A percentile compares a stretch with the other conserved stretches of the same genome.
Conservation (phyloP, 2,329 filamentous ascomycete genomes). For the Pezicula neosporulosa region DNA sequence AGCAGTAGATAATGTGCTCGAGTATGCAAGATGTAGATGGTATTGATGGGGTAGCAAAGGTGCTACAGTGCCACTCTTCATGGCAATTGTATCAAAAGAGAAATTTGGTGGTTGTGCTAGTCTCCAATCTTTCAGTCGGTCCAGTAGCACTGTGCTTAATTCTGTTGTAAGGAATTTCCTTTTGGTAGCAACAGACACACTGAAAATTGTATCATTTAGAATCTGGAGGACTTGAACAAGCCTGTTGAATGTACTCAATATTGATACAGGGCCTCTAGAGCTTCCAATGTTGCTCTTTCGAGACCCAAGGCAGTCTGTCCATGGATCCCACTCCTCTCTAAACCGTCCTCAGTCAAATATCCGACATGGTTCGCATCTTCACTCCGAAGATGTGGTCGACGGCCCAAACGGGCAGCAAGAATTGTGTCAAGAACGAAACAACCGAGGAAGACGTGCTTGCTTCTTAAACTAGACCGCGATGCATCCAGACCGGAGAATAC, state of each 20-base stretch:
- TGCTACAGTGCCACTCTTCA: slow-evolving; percentile 12
- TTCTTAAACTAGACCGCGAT: slow-evolving; percentile 22
- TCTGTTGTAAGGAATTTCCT: slow-evolving; percentile 10
- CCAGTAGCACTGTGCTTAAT: slow-evolving; percentile 16
- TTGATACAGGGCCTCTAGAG: slow-evolving; percentile 26
- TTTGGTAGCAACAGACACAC: slow-evolving; percentile 9
- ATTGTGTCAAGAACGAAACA: slow-evolving; percentile 62
- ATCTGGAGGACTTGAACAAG: slow-evolving; percentile 28
- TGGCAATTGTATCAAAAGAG: slow-evolving; percentile 16
- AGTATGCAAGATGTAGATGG: slow-evolving; percentile 25
- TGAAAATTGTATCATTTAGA: slow-evolving; percentile 23
- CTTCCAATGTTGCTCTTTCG: slow-evolving; percentile 19
- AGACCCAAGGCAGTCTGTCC: slow-evolving; percentile 50
- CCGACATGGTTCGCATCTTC: slow-evolving; percentile 43
- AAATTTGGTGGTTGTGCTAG: slow-evolving; percentile 18
- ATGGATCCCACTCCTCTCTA: slow-evolving; percentile 75
- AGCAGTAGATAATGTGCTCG: slow-evolving; percentile 22
- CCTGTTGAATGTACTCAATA: slow-evolving; percentile 29
- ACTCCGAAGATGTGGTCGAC: slow-evolving; percentile 44
- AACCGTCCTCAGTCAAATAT: slow-evolving; percentile 57
- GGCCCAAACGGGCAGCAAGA: slow-evolving; percentile 47
- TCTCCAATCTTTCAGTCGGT: slow-evolving; percentile 23
- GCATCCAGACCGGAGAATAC: slow-evolving; percentile 15
- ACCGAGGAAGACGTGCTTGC: slow-evolving; percentile 46
- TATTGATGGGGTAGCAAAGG: slow-evolving; percentile 27